A percentile compares a stretch with the other conserved stretches of the same genome.
Conservation (phyloP, 2,329 filamentous ascomycete species). For the Trichoderma guizhouense region DNA sequence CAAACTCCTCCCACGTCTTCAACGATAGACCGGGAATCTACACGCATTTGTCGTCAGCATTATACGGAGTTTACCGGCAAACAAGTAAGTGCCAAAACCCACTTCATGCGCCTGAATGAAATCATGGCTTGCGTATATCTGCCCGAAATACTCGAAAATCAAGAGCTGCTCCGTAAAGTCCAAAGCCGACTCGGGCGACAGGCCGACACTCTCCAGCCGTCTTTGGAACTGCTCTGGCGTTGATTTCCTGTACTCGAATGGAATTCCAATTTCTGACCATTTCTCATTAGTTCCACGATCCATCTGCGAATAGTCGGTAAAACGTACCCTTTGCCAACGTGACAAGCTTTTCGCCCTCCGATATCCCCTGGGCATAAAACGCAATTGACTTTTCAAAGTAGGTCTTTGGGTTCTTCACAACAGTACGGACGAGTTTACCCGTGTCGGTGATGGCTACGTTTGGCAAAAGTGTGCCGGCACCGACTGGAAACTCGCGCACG, state of each 20-base stretch:
- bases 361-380: neutral
- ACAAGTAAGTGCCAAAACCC: neutral
- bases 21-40: neutral
- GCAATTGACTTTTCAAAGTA: neutral
- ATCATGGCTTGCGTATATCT: neutral
- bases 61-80: neutral
- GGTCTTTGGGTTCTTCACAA: neutral
- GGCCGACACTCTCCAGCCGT: neutral
- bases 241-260: neutral
- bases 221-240: neutral
- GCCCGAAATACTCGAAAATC: neutral
- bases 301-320: fast-evolving
- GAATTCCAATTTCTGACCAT: neutral
- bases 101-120: neutral
- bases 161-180: neutral
- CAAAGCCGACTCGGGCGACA: neutral
- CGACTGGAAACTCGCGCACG: neutral
- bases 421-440: neutral
- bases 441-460: neutral
- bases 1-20: neutral
- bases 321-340: neutral
- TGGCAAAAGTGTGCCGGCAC: neutral
- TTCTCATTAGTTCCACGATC: neutral
- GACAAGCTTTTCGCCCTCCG: neutral
- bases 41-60: neutral